Percentiles rank a stretch among this genome's conserved stretches.
phyloP scores from a whole-genome alignment of 2,329 filamentous ascomycete genomes.

The Fusarium bulbicola region DNA sequence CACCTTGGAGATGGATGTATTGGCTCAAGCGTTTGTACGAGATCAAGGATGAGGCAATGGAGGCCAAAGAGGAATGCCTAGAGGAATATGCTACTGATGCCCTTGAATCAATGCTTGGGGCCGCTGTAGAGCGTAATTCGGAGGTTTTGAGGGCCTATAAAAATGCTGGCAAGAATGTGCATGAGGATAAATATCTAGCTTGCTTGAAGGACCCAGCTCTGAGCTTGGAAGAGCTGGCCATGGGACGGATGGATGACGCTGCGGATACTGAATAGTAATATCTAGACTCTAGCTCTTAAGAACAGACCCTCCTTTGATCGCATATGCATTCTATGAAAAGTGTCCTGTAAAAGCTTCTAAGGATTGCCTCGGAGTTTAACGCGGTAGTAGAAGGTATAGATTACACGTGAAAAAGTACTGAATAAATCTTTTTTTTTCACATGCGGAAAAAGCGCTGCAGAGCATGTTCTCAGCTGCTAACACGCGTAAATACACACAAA shows the following conservation, averaged over 20 bases:
- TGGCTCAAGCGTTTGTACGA: background rate
- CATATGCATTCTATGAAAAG: background rate
- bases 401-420: accelerated
- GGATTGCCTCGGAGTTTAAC: accelerated
- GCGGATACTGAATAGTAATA: background rate
- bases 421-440: background rate
- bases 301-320: background rate
- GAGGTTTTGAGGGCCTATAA: background rate
- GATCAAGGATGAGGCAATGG: background rate
- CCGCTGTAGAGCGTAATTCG: background rate
- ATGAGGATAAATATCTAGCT: background rate
- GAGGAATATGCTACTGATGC: background rate
- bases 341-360: background rate
- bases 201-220: background rate
- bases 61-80: background rate
- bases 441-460: background rate
- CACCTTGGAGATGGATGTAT: background rate
- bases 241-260: background rate
- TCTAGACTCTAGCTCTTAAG: background rate
- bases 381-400: background rate
- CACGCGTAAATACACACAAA: accelerated
- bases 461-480: background rate
- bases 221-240: background rate
- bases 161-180: background rate
- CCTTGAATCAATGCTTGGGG: background rate